A percentile compares a stretch with the other conserved stretches of the same genome.
Evolutionary conservation across 1,284 basidiomycete species (phyloP).

Genomic region (Heliocybe sulcata): DNA sequence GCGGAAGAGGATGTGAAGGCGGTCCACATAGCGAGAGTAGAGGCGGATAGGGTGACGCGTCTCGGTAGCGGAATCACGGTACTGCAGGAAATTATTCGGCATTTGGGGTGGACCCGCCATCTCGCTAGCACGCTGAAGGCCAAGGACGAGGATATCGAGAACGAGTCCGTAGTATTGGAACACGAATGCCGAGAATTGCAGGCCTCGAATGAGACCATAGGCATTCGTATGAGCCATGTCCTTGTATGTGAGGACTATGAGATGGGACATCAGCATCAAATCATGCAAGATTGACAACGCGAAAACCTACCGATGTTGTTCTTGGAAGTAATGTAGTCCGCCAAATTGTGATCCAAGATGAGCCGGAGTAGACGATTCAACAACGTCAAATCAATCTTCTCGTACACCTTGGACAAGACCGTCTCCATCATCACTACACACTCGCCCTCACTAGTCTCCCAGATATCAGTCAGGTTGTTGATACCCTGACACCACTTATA

Average conservation of each 20-base stretch:
- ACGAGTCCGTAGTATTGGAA: slow-evolving; percentile 96
- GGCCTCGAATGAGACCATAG: slow-evolving; percentile 88
- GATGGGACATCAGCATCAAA: neutral
- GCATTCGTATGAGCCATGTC: slow-evolving; percentile 92
- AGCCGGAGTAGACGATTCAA: slow-evolving; percentile 90
- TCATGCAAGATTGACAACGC: neutral
- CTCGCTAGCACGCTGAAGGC: slow-evolving; percentile 90
- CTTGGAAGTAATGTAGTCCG: slow-evolving; percentile 97
- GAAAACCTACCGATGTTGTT: slow-evolving; percentile 72
- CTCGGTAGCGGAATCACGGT: slow-evolving; percentile 88
- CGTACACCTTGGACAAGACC: slow-evolving; percentile 90
- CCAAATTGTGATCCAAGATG: slow-evolving; percentile 95
- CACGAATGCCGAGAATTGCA: slow-evolving; percentile 95
- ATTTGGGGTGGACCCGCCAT: slow-evolving; percentile 94
- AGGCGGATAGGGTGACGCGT: slow-evolving; percentile 91
- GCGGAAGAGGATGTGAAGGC: slow-evolving; percentile 92
- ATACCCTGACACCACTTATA: slow-evolving; percentile 98
- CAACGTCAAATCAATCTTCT: slow-evolving; percentile 94
- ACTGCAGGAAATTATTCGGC: slow-evolving; percentile 97
- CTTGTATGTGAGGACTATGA: slow-evolving; percentile 80
- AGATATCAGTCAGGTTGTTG: slow-evolving; percentile 90
- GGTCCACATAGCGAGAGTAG: slow-evolving; percentile 92
- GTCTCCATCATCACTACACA: slow-evolving; percentile 98
- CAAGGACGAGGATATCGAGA: slow-evolving; percentile 88
- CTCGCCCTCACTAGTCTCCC: slow-evolving; percentile 96